A percentile compares a stretch with the other conserved stretches of the same genome.
These are phyloP conservation scores for Skeletonema costatum DNA, from an alignment of 108 stramenopile genomes.

Conservation along the genomic window DNA sequence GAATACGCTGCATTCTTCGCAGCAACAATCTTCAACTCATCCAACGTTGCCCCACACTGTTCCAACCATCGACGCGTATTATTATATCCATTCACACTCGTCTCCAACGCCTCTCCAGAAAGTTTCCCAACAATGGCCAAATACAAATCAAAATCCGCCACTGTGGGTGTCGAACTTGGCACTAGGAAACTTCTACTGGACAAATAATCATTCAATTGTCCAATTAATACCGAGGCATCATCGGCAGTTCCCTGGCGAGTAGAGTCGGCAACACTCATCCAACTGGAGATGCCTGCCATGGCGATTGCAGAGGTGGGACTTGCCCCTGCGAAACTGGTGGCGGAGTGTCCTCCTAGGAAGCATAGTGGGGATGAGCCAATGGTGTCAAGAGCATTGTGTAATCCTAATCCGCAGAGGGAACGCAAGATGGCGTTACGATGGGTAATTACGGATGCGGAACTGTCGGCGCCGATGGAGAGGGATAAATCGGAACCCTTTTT, in stretches of 20 bases:
- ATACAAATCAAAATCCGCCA: conserved; percentile 81
- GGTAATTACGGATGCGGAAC: conserved; percentile 19
- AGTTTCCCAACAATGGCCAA: conserved; percentile 41
- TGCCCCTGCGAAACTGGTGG: conserved; percentile 29
- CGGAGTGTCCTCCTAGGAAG: conserved; percentile 69
- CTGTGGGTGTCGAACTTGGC: conserved; percentile 46
- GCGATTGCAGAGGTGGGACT: conserved; percentile 63
- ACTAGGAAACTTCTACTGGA: conserved; percentile 66
- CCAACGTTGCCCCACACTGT: conserved; percentile 39
- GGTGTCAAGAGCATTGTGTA: conserved; percentile 72
- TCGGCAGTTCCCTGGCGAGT: conserved; percentile 25
- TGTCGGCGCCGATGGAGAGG: conserved; percentile 33
- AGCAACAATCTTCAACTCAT: conserved; percentile 19
- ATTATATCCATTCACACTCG: conserved; percentile 5
- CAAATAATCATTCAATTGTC: conserved; percentile 65
- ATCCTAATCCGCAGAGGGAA: conserved; percentile 61
- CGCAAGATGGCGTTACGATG: conserved; percentile 80
- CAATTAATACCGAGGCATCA: conserved; percentile 22
- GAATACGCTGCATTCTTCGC: conserved; percentile 25
- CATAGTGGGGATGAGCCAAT: conserved; percentile 41
- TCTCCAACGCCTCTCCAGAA: conserved; percentile 13
- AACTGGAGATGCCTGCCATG: conserved; percentile 68
- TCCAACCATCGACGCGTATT: conserved; percentile 67
- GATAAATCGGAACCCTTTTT: conserved; percentile 54
- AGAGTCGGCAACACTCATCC: conserved; percentile 77